These are phyloP conservation scores for Colletotrichum lupini DNA, from an alignment of 2,329 filamentous ascomycete genomes.

Conservation along the genomic window DNA sequence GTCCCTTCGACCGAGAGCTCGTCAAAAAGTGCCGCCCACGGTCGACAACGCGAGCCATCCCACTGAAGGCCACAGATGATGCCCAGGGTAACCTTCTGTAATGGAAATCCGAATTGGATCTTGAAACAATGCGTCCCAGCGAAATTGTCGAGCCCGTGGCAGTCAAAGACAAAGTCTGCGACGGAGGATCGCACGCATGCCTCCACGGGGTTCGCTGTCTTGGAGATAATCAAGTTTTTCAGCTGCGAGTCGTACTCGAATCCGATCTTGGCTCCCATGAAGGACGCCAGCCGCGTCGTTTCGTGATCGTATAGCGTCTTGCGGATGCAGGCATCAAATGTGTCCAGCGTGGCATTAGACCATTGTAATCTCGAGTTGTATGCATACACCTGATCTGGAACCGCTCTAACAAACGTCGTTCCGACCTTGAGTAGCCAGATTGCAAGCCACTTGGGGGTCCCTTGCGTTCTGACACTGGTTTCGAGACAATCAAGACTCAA, in stretches of 20 bases:
- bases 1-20: background rate
- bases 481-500: conserved; percentile 2
- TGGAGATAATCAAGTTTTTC: background rate
- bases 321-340: background rate
- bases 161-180: background rate
- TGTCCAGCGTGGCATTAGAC: background rate
- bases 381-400: background rate
- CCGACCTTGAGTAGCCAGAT: conserved; percentile 4
- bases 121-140: background rate
- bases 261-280: conserved; percentile 1
- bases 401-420: background rate
- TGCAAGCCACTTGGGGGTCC: background rate
- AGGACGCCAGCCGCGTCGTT: background rate
- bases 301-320: background rate
- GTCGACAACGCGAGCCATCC: background rate
- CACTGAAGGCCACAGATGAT: background rate
- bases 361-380: background rate
- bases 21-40: background rate
- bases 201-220: background rate
- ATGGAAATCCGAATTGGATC: background rate
- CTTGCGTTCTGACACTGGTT: background rate
- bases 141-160: background rate
- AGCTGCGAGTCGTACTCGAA: background rate
- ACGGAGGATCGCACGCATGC: background rate
- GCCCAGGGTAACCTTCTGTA: background rate